Conservation (phyloP, 345 rosid genomes). For the Isatis tinctoria region DNA sequence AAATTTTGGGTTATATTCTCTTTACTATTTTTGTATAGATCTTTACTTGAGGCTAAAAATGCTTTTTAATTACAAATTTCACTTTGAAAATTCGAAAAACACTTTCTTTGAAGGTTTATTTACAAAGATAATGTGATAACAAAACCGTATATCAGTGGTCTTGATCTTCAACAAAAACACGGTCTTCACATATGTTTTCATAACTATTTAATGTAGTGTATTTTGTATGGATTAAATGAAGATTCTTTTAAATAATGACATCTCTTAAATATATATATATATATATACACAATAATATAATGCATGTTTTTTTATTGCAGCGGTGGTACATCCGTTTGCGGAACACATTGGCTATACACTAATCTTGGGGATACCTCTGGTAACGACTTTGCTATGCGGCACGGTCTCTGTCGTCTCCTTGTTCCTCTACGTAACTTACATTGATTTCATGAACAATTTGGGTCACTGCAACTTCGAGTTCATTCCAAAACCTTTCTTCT, state of each 20-base stretch:
- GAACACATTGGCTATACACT: conserved; percentile 52
- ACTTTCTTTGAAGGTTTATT: neutral
- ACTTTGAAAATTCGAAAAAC: neutral
- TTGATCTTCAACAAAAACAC: neutral
- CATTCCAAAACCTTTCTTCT: conserved; percentile 56
- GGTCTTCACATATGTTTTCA: neutral
- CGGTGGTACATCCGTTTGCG: conserved; percentile 82
- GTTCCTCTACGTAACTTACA: conserved; percentile 40
- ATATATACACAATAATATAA: neutral
- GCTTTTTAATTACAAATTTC: neutral
- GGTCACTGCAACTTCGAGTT: conserved; percentile 92
- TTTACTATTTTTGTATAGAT: neutral
- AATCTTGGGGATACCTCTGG: conserved; percentile 47
- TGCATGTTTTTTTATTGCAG: conserved; percentile 36
- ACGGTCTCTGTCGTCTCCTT: conserved; percentile 29
- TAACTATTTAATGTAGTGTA: neutral
- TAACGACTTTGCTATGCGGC: conserved; percentile 25
- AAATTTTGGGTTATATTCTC: neutral
- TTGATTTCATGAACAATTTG: conserved; percentile 81
- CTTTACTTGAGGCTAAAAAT: neutral
- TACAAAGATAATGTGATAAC: neutral
- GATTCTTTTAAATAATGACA: neutral
- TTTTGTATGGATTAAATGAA: neutral
- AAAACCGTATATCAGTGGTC: neutral
- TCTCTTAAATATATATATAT: neutral